Evolutionary conservation across 192 early-diverging fungal genomes (phyloP).

Genomic region (Umbelopsis ramanniana): DNA sequence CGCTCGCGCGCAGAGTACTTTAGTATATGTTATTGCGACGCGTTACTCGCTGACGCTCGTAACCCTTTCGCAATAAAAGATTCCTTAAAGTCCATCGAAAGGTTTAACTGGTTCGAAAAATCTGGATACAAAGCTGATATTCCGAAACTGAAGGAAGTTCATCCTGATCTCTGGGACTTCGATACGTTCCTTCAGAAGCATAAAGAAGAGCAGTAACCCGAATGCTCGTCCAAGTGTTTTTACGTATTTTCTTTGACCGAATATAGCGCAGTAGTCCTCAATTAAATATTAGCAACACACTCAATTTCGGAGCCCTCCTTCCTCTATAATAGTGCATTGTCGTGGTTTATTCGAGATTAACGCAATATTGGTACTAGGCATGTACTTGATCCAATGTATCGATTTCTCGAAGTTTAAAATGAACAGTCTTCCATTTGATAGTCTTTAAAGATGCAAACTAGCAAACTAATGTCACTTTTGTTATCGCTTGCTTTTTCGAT

Average conservation of each 20-base stretch:
- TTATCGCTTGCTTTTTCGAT: no score
- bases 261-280: not conserved
- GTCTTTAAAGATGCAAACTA: no score
- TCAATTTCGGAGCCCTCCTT: not conserved
- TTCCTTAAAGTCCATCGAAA: not conserved
- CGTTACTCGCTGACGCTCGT: not conserved
- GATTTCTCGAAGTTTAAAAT: no score
- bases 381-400: no score
- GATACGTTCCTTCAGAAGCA: not conserved
- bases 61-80: not conserved
- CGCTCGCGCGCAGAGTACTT: not conserved
- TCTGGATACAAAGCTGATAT: slow-evolving; percentile 10
- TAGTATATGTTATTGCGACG: not conserved
- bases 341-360: no score
- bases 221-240: not conserved
- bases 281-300: not conserved
- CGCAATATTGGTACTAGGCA: no score
- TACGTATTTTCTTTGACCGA: not conserved
- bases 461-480: no score
- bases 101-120: not conserved
- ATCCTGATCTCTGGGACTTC: slow-evolving; percentile 17
- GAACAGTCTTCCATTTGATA: no score
- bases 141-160: not conserved
- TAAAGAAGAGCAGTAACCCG: not conserved
- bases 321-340: not conserved